Evolutionary conservation across 306 rosid species (phyloP).

Genomic region (Cucumis melo): DNA sequence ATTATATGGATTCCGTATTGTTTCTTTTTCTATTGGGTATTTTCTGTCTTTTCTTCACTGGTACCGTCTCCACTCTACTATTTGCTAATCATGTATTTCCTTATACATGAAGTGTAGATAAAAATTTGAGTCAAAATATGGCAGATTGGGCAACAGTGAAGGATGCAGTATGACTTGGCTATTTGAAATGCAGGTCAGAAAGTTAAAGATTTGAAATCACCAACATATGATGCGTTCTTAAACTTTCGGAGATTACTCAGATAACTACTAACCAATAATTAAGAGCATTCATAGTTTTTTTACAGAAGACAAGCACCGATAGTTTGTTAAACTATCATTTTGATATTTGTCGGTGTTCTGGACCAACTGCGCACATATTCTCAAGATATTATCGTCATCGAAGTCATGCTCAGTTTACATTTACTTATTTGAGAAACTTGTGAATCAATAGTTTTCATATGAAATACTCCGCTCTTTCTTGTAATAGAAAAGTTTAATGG

Average conservation of each 20-base stretch:
- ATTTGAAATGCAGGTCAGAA: conserved; percentile 61
- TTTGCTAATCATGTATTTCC: conserved; percentile 18
- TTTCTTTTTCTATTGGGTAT: not conserved
- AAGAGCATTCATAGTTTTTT: no score
- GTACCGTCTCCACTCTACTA: not conserved
- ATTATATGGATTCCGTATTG: not conserved
- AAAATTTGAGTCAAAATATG: conserved; percentile 46
- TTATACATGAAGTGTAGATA: conserved; percentile 46
- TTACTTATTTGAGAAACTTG: not conserved
- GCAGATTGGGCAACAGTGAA: conserved; percentile 67
- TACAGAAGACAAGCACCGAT: not conserved
- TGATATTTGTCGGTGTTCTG: no score
- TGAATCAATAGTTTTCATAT: not conserved
- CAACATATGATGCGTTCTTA: conserved; percentile 21
- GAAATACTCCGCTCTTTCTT: not conserved
- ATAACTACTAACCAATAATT: not conserved
- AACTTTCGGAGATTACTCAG: not conserved
- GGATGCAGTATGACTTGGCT: conserved; percentile 78
- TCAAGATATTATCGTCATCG: no score
- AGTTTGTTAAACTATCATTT: not conserved
- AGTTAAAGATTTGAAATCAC: conserved; percentile 72
- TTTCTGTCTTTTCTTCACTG: not conserved
- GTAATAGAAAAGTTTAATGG: not conserved
- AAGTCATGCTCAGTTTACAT: not conserved
- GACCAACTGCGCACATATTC: no score